Evolutionary conservation across 2,329 filamentous ascomycete genomes (phyloP).

Genomic region (Colletotrichum lindemuthianum): DNA sequence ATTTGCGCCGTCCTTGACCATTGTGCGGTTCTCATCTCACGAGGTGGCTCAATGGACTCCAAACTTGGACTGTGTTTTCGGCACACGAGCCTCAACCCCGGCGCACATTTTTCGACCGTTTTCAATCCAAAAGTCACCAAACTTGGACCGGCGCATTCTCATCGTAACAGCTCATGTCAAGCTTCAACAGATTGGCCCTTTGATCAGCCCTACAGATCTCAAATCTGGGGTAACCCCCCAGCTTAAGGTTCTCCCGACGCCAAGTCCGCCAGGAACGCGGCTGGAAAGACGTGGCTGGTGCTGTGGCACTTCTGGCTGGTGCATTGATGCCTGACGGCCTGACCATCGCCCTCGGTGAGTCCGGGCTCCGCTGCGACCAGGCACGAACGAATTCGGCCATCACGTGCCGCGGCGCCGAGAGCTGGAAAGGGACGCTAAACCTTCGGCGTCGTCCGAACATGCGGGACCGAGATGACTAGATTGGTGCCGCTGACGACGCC

Average conservation of each 20-base stretch:
- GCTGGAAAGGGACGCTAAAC: slow-evolving; percentile 31
- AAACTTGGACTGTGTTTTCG: neutral
- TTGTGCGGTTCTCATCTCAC: slow-evolving; percentile 15
- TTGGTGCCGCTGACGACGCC: slow-evolving; percentile 34
- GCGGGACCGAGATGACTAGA: slow-evolving; percentile 22
- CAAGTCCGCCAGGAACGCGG: slow-evolving; percentile 32
- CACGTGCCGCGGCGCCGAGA: slow-evolving; percentile 29
- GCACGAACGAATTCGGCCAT: slow-evolving; percentile 14
- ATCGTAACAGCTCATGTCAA: slow-evolving; percentile 17
- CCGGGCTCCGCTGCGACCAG: slow-evolving; percentile 7
- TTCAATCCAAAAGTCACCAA: slow-evolving; percentile 3
- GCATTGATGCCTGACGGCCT: slow-evolving; percentile 24
- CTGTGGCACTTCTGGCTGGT: neutral
- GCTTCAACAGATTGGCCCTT: slow-evolving; percentile 30
- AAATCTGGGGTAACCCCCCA: slow-evolving; percentile 36
- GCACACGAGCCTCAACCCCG: neutral
- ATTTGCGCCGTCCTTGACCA: slow-evolving; percentile 10
- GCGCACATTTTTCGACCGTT: neutral
- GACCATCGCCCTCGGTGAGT: slow-evolving; percentile 10
- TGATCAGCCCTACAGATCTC: slow-evolving; percentile 34
- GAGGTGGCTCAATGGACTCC: slow-evolving; percentile 3
- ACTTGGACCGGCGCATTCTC: neutral
- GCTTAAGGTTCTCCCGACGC: slow-evolving; percentile 25
- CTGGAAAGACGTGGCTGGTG: slow-evolving; percentile 29
- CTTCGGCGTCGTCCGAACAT: slow-evolving; percentile 37